Conservation (phyloP, 768 basidiomycete species). For the Phylloporus arenicola region DNA sequence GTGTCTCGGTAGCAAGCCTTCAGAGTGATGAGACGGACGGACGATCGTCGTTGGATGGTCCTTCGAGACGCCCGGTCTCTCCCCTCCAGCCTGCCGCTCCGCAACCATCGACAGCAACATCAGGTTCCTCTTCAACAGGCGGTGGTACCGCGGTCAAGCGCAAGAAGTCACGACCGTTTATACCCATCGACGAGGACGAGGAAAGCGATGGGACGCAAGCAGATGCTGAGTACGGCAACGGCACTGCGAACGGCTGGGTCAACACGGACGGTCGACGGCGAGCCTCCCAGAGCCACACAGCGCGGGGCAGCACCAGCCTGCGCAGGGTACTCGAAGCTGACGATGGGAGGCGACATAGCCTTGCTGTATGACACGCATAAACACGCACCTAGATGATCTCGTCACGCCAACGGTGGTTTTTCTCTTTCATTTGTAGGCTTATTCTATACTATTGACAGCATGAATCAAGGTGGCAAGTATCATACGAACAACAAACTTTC, state of each 20-base stretch:
- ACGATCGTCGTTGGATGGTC: conserved; percentile 36
- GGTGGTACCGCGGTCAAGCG: conserved; percentile 34
- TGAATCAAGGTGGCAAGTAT: conserved; percentile 17
- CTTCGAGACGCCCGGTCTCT: conserved; percentile 30
- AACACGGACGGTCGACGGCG: conserved; percentile 56
- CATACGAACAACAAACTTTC: conserved; percentile 19
- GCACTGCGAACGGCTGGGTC: conserved; percentile 39
- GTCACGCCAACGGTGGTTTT: conserved; percentile 14
- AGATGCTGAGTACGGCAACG: conserved; percentile 56
- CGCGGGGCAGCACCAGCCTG: conserved; percentile 22
- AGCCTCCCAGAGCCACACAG: conserved; percentile 22
- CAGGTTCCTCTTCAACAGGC: conserved; percentile 28
- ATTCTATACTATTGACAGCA: conserved; percentile 33
- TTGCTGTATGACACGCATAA: conserved; percentile 48
- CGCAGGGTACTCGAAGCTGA: conserved; percentile 37
- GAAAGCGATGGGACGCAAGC: conserved; percentile 70
- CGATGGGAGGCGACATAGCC: conserved; percentile 61
- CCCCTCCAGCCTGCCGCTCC: conserved; percentile 30
- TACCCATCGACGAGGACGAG: conserved; percentile 43
- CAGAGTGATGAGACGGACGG: conserved; percentile 36
- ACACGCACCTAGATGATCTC: conserved; percentile 6
- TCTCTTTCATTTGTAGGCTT: conserved; percentile 24
- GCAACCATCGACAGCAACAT: conserved; percentile 34
- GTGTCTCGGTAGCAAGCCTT: conserved; percentile 32
- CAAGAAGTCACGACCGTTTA: conserved; percentile 50